Percentiles rank a stretch among this genome's conserved stretches.
Conservation (phyloP, 1,284 basidiomycete genomes). For the Takashimella tepidaria region DNA sequence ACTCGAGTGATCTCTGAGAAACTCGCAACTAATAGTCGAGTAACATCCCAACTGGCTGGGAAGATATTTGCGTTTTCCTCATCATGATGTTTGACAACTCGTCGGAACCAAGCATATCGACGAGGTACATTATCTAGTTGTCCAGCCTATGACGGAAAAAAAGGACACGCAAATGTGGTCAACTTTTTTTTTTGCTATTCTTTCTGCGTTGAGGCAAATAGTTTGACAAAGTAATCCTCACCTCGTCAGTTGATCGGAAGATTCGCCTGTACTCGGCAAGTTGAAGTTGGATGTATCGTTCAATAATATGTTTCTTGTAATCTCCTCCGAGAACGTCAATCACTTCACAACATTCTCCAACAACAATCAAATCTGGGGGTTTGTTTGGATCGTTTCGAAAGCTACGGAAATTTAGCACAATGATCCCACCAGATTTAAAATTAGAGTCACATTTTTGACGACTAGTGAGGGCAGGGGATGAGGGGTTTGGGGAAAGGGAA, state of each 20-base stretch:
- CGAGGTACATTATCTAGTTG: conserved; percentile 92
- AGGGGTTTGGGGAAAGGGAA: no score
- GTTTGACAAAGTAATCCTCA: no score
- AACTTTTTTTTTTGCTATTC: no score
- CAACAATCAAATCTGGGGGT: conserved; percentile 58
- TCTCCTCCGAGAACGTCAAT: conserved; percentile 82
- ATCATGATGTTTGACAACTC: conserved; percentile 84
- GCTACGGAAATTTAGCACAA: conserved; percentile 48
- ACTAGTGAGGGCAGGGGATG: not conserved
- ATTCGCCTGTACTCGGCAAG: conserved; percentile 95
- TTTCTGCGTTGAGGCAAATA: no score
- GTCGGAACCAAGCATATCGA: conserved; percentile 91
- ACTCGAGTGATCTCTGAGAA: conserved; percentile 75
- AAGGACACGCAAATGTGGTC: no score
- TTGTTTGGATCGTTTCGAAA: conserved; percentile 71
- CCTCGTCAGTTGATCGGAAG: conserved; percentile 85
- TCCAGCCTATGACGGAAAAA: conserved; percentile 56
- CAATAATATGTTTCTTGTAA: conserved; percentile 65
- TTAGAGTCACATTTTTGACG: no score
- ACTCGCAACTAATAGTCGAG: conserved; percentile 69
- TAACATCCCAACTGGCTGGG: conserved; percentile 75
- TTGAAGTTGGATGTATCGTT: conserved; percentile 84
- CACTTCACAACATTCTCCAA: conserved; percentile 73
- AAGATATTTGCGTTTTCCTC: conserved; percentile 78
- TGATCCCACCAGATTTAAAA: not conserved